Evolutionary conservation across 345 rosid species (phyloP).

Genomic region (Eutrema heterophyllum): DNA sequence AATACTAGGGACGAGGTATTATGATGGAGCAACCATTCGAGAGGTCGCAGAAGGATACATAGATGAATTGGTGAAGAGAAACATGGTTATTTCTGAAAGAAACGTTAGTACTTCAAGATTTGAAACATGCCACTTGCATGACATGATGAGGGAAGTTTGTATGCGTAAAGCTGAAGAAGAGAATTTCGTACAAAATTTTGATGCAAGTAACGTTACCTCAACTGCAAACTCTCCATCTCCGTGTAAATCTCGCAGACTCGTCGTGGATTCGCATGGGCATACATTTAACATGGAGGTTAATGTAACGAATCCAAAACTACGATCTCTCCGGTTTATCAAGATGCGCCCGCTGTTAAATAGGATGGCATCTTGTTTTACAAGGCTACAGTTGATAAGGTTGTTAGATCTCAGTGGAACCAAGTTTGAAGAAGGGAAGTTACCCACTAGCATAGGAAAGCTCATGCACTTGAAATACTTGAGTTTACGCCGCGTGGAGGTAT

Average conservation of each 20-base stretch:
- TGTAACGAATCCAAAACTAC: too few relatives aligned
- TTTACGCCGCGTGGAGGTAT: too few relatives aligned
- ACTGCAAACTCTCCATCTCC: neutral
- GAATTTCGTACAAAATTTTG: neutral
- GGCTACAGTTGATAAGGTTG: too few relatives aligned
- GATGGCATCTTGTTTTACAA: too few relatives aligned
- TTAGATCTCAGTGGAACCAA: too few relatives aligned
- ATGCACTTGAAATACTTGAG: too few relatives aligned
- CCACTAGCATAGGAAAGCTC: too few relatives aligned
- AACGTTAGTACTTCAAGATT: neutral
- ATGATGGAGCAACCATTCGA: constrained; percentile 1
- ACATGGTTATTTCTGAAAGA: constrained; percentile 30
- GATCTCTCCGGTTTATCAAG: too few relatives aligned
- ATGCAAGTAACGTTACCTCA: neutral
- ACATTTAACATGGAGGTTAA: too few relatives aligned
- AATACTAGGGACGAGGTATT: neutral
- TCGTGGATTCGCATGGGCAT: too few relatives aligned
- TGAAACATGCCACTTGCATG: constrained; percentile 14
- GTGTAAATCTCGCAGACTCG: neutral
- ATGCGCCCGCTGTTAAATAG: too few relatives aligned
- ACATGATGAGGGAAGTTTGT: constrained; percentile 26
- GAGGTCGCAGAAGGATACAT: constrained; percentile 26
- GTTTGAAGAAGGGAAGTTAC: too few relatives aligned
- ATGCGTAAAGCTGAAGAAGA: constrained; percentile 22
- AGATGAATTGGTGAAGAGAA: constrained; percentile 27